Conservation (phyloP, 2,329 filamentous ascomycete species). For the Cytospora leucostoma region DNA sequence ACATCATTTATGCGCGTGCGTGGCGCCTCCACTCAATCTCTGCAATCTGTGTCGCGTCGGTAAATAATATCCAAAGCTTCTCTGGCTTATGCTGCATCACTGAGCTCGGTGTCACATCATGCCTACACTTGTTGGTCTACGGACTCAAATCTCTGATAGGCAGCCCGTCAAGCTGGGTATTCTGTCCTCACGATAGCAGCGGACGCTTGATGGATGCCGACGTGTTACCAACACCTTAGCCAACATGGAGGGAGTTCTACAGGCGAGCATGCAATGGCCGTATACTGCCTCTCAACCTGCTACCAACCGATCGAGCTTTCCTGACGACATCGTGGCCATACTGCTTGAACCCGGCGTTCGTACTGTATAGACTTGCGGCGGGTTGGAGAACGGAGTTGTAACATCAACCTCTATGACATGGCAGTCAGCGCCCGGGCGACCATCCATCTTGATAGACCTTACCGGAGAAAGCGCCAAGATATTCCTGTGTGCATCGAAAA, state of each 20-base stretch:
- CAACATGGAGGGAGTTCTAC: background rate
- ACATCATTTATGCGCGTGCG: background rate
- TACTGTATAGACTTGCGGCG: too few species aligned
- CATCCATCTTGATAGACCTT: too few species aligned
- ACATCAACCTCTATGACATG: background rate
- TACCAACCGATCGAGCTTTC: slow-evolving; percentile 22
- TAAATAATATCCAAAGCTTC: background rate
- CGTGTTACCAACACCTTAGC: background rate
- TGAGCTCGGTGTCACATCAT: background rate
- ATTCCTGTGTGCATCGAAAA: background rate
- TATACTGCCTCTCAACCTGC: background rate
- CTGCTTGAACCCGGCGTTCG: slow-evolving; percentile 14
- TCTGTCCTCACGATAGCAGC: background rate
- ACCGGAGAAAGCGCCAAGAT: too few species aligned
- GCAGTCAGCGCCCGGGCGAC: too few species aligned
- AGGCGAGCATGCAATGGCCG: background rate
- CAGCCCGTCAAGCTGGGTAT: too few species aligned
- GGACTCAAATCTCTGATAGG: too few species aligned
- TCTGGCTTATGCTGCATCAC: background rate
- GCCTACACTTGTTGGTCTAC: too few species aligned
- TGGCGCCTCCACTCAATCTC: background rate
- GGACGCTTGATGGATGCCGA: background rate
- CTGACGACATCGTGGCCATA: slow-evolving; percentile 25
- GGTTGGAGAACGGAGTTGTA: background rate
- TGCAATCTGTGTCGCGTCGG: background rate